These are phyloP conservation scores for Apophysomyces trapeziformis DNA, from an alignment of 371 early-diverging fungal genomes.

Conservation along the genomic window DNA sequence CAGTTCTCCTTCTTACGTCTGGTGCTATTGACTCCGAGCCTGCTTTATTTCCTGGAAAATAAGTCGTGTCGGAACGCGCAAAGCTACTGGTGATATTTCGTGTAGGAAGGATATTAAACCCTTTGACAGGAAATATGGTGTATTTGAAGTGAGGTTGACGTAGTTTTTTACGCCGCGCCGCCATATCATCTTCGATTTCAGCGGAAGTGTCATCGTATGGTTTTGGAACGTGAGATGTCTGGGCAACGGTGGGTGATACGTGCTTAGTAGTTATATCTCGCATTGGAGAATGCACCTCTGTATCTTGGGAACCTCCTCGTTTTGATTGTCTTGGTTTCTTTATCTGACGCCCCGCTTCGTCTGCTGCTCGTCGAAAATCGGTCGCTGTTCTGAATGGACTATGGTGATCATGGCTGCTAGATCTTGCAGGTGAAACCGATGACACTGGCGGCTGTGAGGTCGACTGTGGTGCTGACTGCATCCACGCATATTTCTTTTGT, in stretches of 20 bases:
- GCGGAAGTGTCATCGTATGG: constrained; percentile 1
- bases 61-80: constrained; percentile 40
- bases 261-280: neutral
- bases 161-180: neutral
- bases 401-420: constrained; percentile 7
- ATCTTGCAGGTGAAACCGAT: neutral
- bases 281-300: neutral
- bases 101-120: constrained; percentile 52
- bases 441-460: constrained; percentile 9
- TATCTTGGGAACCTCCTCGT: neutral
- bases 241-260: neutral
- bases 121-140: constrained; percentile 52
- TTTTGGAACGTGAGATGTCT: neutral
- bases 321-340: constrained; percentile 16
- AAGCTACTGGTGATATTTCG: constrained; percentile 54
- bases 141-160: constrained; percentile 50
- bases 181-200: neutral
- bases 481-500: constrained; percentile 58
- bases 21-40: constrained; percentile 41
- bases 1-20: constrained; percentile 36
- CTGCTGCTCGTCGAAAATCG: constrained; percentile 13
- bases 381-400: neutral
- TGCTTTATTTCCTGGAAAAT: constrained; percentile 45
- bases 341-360: neutral
- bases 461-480: constrained; percentile 39